Evolutionary conservation across 192 early-diverging fungal species (phyloP).

Genomic region (Backusella liffmaniae): DNA sequence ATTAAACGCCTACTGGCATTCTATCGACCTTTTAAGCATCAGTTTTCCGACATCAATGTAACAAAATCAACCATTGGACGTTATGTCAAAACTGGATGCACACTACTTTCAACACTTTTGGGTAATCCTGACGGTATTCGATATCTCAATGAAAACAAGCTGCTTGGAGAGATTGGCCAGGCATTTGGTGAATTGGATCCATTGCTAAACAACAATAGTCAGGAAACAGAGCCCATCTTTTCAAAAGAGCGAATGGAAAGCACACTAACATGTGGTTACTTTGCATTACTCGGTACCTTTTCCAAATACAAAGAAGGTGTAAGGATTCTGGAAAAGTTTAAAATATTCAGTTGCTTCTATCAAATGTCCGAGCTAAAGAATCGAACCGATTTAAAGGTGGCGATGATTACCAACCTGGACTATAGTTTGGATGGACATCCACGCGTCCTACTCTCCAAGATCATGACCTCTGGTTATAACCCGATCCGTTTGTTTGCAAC

Average conservation of each 20-base stretch:
- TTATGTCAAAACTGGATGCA: slow-evolving; percentile 66
- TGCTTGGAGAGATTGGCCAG: slow-evolving; percentile 70
- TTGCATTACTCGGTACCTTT: slow-evolving; percentile 68
- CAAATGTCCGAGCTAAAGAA: slow-evolving; percentile 73
- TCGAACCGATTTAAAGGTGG: slow-evolving; percentile 76
- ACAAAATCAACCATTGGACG: slow-evolving; percentile 38
- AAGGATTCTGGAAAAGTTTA: slow-evolving; percentile 67
- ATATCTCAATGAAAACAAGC: slow-evolving; percentile 66
- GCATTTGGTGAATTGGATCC: slow-evolving; percentile 77
- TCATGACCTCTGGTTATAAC: slow-evolving; percentile 85
- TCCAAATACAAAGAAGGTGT: slow-evolving; percentile 65
- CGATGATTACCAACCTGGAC: slow-evolving; percentile 70
- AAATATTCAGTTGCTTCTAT: slow-evolving; percentile 79
- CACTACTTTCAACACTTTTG: slow-evolving; percentile 65
- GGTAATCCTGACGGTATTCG: slow-evolving; percentile 62
- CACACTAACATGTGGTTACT: slow-evolving; percentile 75
- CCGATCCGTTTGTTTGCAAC: slow-evolving; percentile 77
- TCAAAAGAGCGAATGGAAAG: slow-evolving; percentile 71
- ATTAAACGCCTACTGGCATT: slow-evolving; percentile 72
- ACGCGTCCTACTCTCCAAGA: slow-evolving; percentile 75
- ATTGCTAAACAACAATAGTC: slow-evolving; percentile 37
- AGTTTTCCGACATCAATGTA: slow-evolving; percentile 65
- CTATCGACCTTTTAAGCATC: slow-evolving; percentile 66
- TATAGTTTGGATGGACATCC: slow-evolving; percentile 81
- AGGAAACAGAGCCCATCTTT: slow-evolving; percentile 64